A percentile compares a stretch with the other conserved stretches of the same genome.
These are phyloP conservation scores for Penicillium sp. DNA, from an alignment of 2,329 filamentous ascomycete genomes.

Conservation along the genomic window DNA sequence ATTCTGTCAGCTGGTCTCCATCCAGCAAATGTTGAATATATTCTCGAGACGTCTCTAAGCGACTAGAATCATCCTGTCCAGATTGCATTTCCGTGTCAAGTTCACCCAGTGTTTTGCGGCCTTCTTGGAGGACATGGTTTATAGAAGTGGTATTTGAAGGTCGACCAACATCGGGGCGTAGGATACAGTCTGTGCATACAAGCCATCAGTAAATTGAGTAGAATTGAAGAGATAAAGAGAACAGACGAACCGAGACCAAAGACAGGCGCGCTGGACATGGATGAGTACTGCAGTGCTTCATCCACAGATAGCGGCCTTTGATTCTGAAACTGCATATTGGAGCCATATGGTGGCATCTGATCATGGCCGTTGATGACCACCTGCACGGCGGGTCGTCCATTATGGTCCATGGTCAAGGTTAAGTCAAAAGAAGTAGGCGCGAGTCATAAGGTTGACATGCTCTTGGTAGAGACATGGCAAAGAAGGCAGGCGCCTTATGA, in stretches of 20 bases:
- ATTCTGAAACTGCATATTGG: conserved; percentile 31
- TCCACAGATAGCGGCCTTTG: conserved; percentile 46
- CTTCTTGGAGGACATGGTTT: conserved; percentile 52
- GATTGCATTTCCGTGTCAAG: conserved; percentile 70
- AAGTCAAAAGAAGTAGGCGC: conserved; percentile 25
- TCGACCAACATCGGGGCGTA: conserved; percentile 44
- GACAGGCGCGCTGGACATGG: conserved; percentile 51
- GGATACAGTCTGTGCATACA: conserved; percentile 39
- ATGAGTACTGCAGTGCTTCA: conserved; percentile 51
- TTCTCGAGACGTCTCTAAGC: conserved; percentile 69
- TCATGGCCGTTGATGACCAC: conserved; percentile 43
- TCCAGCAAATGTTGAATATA: conserved; percentile 74
- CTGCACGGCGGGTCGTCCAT: conserved; percentile 42
- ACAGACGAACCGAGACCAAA: conserved; percentile 45
- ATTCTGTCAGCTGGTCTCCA: conserved; percentile 58
- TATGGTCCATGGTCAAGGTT: conserved; percentile 41
- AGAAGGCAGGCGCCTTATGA: conserved; percentile 16
- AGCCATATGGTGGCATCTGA: conserved; percentile 26
- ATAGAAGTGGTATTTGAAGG: conserved; percentile 42
- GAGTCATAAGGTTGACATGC: conserved; percentile 29
- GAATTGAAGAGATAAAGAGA: conserved; percentile 8
- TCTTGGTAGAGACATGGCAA: conserved; percentile 37
- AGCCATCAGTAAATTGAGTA: conserved; percentile 23
- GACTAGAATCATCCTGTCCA: conserved; percentile 57
- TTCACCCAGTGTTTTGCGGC: conserved; percentile 58